Conservation (phyloP, 2,329 filamentous ascomycete species). For the Ophiocordyceps sinensis region DNA sequence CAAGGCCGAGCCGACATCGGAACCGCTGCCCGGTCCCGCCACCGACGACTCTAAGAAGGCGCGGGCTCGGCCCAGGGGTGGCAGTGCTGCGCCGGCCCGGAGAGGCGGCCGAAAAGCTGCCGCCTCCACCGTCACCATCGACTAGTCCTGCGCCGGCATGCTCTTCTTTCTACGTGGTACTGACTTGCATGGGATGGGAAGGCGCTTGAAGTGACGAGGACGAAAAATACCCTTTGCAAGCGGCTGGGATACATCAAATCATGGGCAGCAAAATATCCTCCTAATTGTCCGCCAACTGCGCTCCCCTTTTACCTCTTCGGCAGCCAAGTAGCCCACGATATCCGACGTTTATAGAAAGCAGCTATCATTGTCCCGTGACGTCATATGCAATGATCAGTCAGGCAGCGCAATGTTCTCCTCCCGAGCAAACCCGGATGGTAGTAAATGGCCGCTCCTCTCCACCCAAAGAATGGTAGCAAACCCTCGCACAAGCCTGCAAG, state of each 20-base stretch:
- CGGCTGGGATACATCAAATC: not conserved
- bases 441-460: not conserved
- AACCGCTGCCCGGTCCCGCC: slow-evolving; percentile 4
- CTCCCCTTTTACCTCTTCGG: not conserved
- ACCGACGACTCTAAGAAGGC: slow-evolving; percentile 14
- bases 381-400: not conserved
- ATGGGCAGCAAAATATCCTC: not conserved
- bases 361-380: not conserved
- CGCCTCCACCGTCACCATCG: slow-evolving; percentile 3
- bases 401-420: not conserved
- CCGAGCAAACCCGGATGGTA: not conserved
- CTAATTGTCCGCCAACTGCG: not conserved
- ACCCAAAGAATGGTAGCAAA: not conserved
- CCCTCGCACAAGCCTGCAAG: too few species aligned
- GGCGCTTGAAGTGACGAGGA: slow-evolving; percentile 1
- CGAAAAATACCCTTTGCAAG: not conserved
- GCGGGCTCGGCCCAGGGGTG: slow-evolving; percentile 11
- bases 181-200: slow-evolving; percentile 1
- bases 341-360: not conserved
- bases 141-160: not conserved
- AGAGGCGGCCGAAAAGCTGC: slow-evolving; percentile 10
- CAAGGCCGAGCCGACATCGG: slow-evolving; percentile 14
- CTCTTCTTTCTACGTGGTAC: slow-evolving; percentile 1
- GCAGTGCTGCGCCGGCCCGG: slow-evolving; percentile 9
- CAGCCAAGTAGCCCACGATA: too few species aligned